Percentiles rank a stretch among this genome's conserved stretches.
Evolutionary conservation across 2,329 filamentous ascomycete genomes (phyloP).

Genomic region (Calonectria henricotiae): DNA sequence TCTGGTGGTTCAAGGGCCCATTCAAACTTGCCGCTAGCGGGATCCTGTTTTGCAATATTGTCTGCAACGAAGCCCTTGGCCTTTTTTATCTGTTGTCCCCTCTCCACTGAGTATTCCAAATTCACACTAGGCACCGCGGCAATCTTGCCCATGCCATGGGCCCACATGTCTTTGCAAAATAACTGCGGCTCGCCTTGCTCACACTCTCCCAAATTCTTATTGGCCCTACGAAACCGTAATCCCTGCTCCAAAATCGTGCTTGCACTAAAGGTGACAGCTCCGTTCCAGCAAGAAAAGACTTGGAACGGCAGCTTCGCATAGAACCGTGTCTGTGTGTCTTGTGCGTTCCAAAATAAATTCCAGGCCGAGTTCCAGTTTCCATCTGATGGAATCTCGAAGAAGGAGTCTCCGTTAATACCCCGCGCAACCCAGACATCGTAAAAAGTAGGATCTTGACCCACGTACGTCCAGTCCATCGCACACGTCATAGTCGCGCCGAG

Average conservation of each 20-base stretch:
- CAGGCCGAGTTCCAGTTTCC: slow-evolving; percentile 61
- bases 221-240: slow-evolving; percentile 62
- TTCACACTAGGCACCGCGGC: slow-evolving; percentile 71
- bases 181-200: slow-evolving; percentile 69
- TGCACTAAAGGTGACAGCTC: slow-evolving; percentile 66
- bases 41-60: slow-evolving; percentile 52
- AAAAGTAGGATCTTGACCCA: slow-evolving; percentile 64
- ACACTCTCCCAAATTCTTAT: slow-evolving; percentile 62
- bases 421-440: slow-evolving; percentile 72
- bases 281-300: slow-evolving; percentile 75
- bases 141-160: slow-evolving; percentile 64
- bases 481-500: slow-evolving; percentile 71
- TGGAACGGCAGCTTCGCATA: slow-evolving; percentile 65
- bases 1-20: slow-evolving; percentile 64
- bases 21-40: slow-evolving; percentile 56
- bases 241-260: slow-evolving; percentile 61
- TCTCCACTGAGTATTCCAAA: slow-evolving; percentile 67
- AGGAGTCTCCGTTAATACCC: slow-evolving; percentile 68
- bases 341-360: slow-evolving; percentile 70
- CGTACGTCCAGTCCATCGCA: slow-evolving; percentile 71
- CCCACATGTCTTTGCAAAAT: slow-evolving; percentile 73
- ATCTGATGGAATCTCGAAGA: slow-evolving; percentile 67
- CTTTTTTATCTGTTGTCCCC: slow-evolving; percentile 63
- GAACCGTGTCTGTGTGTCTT: slow-evolving; percentile 56
- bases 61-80: slow-evolving; percentile 65